A percentile compares a stretch with the other conserved stretches of the same genome.
phyloP scores from a whole-genome alignment of 495 filamentous ascomycete species.

The Penicillium daleae region DNA sequence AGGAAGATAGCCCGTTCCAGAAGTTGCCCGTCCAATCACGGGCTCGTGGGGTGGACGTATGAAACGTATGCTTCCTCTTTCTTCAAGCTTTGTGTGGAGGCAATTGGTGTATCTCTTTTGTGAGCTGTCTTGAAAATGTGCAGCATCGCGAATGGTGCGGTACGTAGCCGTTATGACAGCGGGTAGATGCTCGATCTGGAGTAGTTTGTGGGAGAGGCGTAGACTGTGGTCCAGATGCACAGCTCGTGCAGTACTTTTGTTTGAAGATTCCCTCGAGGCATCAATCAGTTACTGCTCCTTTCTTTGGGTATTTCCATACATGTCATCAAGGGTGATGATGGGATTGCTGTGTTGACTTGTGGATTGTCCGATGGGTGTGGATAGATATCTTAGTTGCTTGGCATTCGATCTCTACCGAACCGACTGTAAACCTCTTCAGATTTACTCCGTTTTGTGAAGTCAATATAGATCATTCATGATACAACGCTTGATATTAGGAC shows the following conservation, averaged over 20 bases:
- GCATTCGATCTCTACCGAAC: not conserved
- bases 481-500: too few species aligned
- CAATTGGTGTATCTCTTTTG: not conserved
- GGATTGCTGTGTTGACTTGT: not conserved
- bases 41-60: not conserved
- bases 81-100: slow-evolving; percentile 4
- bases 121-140: not conserved
- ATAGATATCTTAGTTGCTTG: not conserved
- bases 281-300: not conserved
- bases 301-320: not conserved
- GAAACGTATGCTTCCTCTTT: slow-evolving; percentile 1
- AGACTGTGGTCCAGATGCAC: slow-evolving; percentile 11
- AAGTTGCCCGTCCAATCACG: not conserved
- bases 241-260: not conserved
- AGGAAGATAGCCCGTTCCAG: slow-evolving; percentile 11
- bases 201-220: slow-evolving; percentile 11
- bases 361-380: not conserved
- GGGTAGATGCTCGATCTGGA: slow-evolving; percentile 9
- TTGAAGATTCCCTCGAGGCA: not conserved
- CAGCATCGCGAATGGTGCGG: not conserved
- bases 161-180: not conserved
- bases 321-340: not conserved
- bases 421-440: not conserved
- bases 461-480: too few species aligned
- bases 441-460: too few species aligned